Evolutionary conservation across 352 stramenopile species (phyloP).

Genomic region (Phytophthora foliorum): DNA sequence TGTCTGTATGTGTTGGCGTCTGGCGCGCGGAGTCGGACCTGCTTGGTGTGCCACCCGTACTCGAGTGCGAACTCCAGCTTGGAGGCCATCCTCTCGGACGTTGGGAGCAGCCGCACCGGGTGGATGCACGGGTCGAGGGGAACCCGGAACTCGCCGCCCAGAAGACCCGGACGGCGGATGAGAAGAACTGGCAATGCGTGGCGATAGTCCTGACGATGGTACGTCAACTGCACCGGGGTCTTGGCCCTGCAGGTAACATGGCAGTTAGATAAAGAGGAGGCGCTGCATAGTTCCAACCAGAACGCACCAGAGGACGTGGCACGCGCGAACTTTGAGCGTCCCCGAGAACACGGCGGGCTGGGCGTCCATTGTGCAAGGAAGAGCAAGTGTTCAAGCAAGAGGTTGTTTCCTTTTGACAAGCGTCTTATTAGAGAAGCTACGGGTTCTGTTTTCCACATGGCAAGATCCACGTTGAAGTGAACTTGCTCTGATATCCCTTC

Average conservation of each 20-base stretch:
- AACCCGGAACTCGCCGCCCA: slow-evolving; percentile 37
- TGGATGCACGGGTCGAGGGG: slow-evolving; percentile 48
- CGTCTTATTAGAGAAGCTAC: slow-evolving; percentile 19
- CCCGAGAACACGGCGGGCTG: slow-evolving; percentile 36
- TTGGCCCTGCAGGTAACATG: slow-evolving; percentile 30
- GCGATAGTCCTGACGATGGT: slow-evolving; percentile 40
- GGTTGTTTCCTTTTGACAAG: slow-evolving; percentile 10
- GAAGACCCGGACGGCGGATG: slow-evolving; percentile 26
- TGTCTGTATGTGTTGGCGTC: slow-evolving; percentile 30
- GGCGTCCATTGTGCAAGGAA: slow-evolving; percentile 28
- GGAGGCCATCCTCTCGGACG: slow-evolving; percentile 20
- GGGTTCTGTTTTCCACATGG: slow-evolving; percentile 28
- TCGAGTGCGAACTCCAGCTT: slow-evolving; percentile 40
- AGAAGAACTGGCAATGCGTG: slow-evolving; percentile 40
- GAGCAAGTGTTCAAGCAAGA: slow-evolving; percentile 11
- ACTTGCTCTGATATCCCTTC: slow-evolving; percentile 30
- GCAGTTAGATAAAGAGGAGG: slow-evolving; percentile 2
- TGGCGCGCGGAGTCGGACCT: slow-evolving; percentile 37
- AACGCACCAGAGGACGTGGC: slow-evolving; percentile 39
- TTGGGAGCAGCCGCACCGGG: slow-evolving; percentile 33
- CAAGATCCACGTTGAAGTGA: slow-evolving; percentile 26
- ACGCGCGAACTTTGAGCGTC: slow-evolving; percentile 41
- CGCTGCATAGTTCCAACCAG: neutral
- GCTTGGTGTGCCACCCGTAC: slow-evolving; percentile 43
- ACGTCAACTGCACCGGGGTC: slow-evolving; percentile 39